Conservation (phyloP, 1,284 basidiomycete species). For the Abortiporus biennis region DNA sequence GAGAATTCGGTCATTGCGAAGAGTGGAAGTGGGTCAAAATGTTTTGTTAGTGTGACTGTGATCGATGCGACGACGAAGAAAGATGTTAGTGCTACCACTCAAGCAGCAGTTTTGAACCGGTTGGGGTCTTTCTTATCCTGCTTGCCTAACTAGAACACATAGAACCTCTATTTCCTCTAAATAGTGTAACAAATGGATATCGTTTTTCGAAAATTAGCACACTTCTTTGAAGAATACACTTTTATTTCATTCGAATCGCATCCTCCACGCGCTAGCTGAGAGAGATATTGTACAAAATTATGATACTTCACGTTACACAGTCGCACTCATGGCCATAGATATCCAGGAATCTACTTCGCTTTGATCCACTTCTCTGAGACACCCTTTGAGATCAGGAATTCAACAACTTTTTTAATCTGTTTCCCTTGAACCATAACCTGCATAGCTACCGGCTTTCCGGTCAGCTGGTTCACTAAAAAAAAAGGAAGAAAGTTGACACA, state of each 20-base stretch:
- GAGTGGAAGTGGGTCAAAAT: slow-evolving; percentile 27
- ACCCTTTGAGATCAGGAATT: slow-evolving; percentile 61
- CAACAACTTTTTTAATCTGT: slow-evolving; percentile 61
- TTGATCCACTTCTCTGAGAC: slow-evolving; percentile 83
- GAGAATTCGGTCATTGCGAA: slow-evolving; percentile 32
- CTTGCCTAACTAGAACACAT: slow-evolving; percentile 3
- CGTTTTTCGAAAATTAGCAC: too few species aligned
- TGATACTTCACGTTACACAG: too few species aligned
- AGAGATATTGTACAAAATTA: too few species aligned
- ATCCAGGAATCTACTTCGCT: too few species aligned
- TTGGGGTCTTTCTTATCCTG: slow-evolving; percentile 17
- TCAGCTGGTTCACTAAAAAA: slow-evolving; percentile 45
- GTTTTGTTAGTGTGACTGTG: slow-evolving; percentile 42
- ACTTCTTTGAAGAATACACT: too few species aligned
- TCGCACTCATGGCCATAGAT: too few species aligned
- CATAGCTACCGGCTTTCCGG: slow-evolving; percentile 46
- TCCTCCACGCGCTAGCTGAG: too few species aligned
- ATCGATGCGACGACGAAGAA: slow-evolving; percentile 37
- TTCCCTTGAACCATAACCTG: slow-evolving; percentile 83
- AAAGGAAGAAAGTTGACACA: not conserved
- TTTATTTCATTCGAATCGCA: too few species aligned
- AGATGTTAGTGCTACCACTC: slow-evolving; percentile 38
- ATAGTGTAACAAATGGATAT: too few species aligned
- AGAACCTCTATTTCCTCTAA: too few species aligned
- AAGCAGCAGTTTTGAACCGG: slow-evolving; percentile 32